Conservation (phyloP, 2,329 filamentous ascomycete species). For the Fusarium goolgardi region DNA sequence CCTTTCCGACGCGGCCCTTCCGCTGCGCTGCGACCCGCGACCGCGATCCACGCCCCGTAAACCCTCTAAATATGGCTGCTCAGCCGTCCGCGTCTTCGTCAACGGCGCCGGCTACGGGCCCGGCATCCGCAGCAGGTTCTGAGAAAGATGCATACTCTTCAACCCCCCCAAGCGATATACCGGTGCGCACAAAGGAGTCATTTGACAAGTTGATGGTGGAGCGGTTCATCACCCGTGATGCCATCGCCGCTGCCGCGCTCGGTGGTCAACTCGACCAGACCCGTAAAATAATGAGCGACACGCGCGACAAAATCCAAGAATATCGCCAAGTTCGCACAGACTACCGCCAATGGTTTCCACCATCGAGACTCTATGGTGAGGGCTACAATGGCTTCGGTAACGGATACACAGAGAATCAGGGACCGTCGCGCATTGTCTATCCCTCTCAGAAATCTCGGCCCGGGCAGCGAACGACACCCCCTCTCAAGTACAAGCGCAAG, state of each 20-base stretch:
- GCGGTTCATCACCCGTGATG: conserved; percentile 65
- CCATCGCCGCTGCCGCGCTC: conserved; percentile 65
- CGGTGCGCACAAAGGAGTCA: conserved; percentile 66
- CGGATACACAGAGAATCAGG: conserved; percentile 78
- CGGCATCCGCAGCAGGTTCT: conserved; percentile 49
- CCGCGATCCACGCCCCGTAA: conserved; percentile 43
- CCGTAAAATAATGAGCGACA: conserved; percentile 69
- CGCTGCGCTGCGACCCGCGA: conserved; percentile 49
- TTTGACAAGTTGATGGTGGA: conserved; percentile 66
- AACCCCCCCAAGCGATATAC: conserved; percentile 47
- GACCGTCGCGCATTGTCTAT: conserved; percentile 79
- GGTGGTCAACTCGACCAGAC: conserved; percentile 63
- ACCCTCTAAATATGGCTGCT: conserved; percentile 56
- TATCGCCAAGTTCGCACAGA: conserved; percentile 71
- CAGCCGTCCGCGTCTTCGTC: conserved; percentile 56
- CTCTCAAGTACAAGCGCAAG: conserved; percentile 79
- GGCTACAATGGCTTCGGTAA: conserved; percentile 94
- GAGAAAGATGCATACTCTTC: conserved; percentile 46
- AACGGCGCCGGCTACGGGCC: conserved; percentile 50
- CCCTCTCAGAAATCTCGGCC: conserved; percentile 80
- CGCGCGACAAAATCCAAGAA: conserved; percentile 75
- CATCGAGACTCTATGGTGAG: conserved; percentile 70
- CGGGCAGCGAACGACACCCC: conserved; percentile 78
- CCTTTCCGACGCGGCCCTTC: conserved; percentile 54
- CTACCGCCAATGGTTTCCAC: conserved; percentile 66